These are phyloP conservation scores for Suhomyces atakaporum DNA, from an alignment of 1,139 yeast species.

Conservation along the genomic window DNA sequence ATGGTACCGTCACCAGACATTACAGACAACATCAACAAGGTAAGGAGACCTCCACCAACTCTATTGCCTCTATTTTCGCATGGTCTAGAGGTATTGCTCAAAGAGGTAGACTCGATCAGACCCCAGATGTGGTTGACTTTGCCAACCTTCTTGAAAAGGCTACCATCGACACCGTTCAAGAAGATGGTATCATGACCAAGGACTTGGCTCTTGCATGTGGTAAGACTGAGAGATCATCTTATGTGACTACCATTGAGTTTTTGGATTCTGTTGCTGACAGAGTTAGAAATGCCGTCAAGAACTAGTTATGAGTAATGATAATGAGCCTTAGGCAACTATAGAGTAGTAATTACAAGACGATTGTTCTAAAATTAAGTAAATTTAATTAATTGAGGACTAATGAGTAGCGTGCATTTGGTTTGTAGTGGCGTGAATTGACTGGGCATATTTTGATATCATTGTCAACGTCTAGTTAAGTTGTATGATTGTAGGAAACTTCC, in stretches of 20 bases:
- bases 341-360: no score
- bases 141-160: conserved; percentile 80
- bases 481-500: no score
- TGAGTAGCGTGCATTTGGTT: no score
- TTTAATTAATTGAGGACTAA: no score
- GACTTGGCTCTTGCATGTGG: conserved; percentile 90
- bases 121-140: conserved; percentile 81
- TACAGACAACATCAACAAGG: conserved; percentile 94
- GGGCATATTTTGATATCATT: no score
- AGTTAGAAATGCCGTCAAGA: conserved; percentile 23
- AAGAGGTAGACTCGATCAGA: conserved; percentile 85
- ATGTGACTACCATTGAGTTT: conserved; percentile 89
- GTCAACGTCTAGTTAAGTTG: no score
- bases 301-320: conserved; percentile 3
- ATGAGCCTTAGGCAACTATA: no score
- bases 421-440: no score
- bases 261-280: conserved; percentile 68
- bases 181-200: conserved; percentile 91
- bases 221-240: conserved; percentile 74
- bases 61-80: conserved; percentile 96
- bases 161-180: conserved; percentile 80
- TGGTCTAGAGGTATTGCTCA: conserved; percentile 93
- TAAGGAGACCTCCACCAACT: conserved; percentile 95
- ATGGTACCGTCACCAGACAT: conserved; percentile 96
- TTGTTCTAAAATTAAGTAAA: not conserved